phyloP scores from a whole-genome alignment of 441 rosid species.

The Arabidopsis hybrid region DNA sequence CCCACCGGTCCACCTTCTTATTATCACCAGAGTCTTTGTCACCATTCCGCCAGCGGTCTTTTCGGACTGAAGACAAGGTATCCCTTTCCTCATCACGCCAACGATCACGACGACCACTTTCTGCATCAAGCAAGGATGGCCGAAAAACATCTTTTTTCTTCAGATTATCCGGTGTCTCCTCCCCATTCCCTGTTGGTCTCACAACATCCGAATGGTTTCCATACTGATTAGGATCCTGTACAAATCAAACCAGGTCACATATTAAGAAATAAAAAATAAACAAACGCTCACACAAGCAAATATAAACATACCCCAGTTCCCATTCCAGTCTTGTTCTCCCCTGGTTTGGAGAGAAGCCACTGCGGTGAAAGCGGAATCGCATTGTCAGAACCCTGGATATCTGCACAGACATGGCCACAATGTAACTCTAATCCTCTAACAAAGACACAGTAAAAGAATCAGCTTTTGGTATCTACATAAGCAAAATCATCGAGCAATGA shows the following conservation, averaged over 20 bases:
- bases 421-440: constrained; percentile 9
- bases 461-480: neutral
- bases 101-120: constrained; percentile 79
- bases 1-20: constrained; percentile 82
- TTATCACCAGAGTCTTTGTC: constrained; percentile 78
- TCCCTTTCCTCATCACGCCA: constrained; percentile 99
- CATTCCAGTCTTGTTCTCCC: constrained; percentile 77
- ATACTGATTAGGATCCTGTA: constrained; percentile 65
- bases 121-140: constrained; percentile 89
- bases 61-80: constrained; percentile 65
- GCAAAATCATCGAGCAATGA: neutral
- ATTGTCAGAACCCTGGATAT: constrained; percentile 77
- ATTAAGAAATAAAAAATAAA: neutral
- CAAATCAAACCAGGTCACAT: constrained; percentile 15
- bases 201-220: constrained; percentile 55
- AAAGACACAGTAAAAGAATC: neutral
- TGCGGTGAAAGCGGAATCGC: constrained; percentile 96
- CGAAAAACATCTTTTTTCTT: constrained; percentile 90
- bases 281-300: constrained; percentile 9
- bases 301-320: constrained; percentile 78
- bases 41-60: constrained; percentile 90
- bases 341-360: constrained; percentile 97
- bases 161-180: constrained; percentile 64
- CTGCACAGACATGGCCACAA: constrained; percentile 58
- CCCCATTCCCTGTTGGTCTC: constrained; percentile 64